Percentiles rank a stretch among this genome's conserved stretches.
Conservation (phyloP, 2,329 filamentous ascomycete genomes). For the Trichophyton verrucosum region DNA sequence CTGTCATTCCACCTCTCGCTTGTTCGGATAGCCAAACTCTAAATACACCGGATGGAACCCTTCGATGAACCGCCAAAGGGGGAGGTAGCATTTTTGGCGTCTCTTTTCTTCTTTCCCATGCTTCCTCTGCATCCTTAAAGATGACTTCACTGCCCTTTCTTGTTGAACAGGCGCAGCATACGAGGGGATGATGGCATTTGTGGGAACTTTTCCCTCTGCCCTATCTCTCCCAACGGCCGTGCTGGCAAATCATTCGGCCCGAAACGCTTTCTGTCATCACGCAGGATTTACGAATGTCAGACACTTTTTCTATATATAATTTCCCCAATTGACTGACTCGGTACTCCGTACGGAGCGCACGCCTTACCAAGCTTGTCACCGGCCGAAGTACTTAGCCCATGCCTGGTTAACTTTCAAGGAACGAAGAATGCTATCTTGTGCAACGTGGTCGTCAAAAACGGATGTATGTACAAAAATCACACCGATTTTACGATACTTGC, state of each 20-base stretch:
- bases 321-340: background rate
- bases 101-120: background rate
- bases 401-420: background rate
- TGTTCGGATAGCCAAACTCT: background rate
- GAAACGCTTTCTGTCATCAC: background rate
- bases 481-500: too few relatives aligned
- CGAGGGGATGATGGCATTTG: background rate
- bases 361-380: too few relatives aligned
- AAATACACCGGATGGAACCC: constrained; percentile 1
- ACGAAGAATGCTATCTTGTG: background rate
- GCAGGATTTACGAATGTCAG: background rate
- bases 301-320: constrained; percentile 1
- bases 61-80: background rate
- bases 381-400: background rate
- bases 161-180: background rate
- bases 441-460: background rate
- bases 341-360: too few relatives aligned
- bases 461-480: background rate
- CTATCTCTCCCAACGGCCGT: background rate
- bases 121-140: background rate
- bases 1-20: background rate
- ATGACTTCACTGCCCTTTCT: background rate
- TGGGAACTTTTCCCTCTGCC: background rate
- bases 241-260: background rate
- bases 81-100: background rate